Conservation (phyloP, 2,329 filamentous ascomycete species). For the Alternaria sp. region DNA sequence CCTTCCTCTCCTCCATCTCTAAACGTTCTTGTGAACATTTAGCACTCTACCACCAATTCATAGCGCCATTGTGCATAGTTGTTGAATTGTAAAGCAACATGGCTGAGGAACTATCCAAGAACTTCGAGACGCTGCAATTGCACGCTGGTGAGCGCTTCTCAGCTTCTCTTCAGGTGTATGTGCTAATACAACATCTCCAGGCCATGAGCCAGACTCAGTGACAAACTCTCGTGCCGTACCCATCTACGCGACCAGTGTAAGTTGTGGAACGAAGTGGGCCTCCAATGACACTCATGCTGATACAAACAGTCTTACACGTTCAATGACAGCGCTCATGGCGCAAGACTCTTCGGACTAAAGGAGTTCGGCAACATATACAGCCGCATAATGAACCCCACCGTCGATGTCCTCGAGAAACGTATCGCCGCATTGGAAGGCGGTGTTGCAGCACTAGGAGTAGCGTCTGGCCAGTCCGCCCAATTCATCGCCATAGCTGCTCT, state of each 20-base stretch:
- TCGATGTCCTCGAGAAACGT: slow-evolving; percentile 95
- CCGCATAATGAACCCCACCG: slow-evolving; percentile 80
- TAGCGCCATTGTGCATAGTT: neutral
- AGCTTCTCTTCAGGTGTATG: neutral
- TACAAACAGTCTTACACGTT: slow-evolving; percentile 77
- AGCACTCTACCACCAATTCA: neutral
- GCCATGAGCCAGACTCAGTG: slow-evolving; percentile 75
- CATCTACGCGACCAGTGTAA: slow-evolving; percentile 88
- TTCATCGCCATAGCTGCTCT: slow-evolving; percentile 88
- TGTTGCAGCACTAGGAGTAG: slow-evolving; percentile 80
- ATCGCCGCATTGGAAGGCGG: slow-evolving; percentile 96
- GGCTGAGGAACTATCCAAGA: slow-evolving; percentile 51
- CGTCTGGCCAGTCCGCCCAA: slow-evolving; percentile 89
- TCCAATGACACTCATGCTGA: slow-evolving; percentile 14
- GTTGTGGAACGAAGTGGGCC: slow-evolving; percentile 15
- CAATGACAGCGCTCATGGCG: slow-evolving; percentile 95
- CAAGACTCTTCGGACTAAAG: slow-evolving; percentile 93
- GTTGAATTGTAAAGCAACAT: slow-evolving; percentile 19
- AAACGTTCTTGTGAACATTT: neutral
- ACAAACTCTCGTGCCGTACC: slow-evolving; percentile 92
- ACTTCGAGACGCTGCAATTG: slow-evolving; percentile 60
- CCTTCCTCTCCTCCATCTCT: neutral
- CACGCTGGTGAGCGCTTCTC: slow-evolving; percentile 52
- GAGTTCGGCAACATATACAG: slow-evolving; percentile 98
- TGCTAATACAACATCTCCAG: slow-evolving; percentile 54